Conservation (phyloP, 306 rosid genomes). For the Chamaecrista fasciculata region DNA sequence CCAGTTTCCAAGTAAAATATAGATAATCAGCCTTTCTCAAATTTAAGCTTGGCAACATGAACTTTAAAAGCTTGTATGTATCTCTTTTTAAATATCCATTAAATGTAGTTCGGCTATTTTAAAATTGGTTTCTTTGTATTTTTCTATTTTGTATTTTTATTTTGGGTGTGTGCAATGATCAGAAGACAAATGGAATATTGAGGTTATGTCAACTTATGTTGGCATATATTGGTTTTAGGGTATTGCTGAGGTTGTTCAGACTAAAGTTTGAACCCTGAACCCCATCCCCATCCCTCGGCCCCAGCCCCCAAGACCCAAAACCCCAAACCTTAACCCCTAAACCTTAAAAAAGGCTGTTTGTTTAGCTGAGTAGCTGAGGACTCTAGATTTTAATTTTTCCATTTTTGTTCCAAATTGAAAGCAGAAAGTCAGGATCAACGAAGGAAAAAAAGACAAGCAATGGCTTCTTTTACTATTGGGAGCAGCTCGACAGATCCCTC, state of each 20-base stretch:
- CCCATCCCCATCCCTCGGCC: too few species aligned
- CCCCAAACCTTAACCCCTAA: too few species aligned
- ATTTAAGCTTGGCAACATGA: too few species aligned
- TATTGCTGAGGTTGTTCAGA: slow-evolving; percentile 27
- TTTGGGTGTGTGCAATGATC: not conserved
- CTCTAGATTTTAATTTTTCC: too few species aligned
- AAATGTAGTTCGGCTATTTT: slow-evolving; percentile 14
- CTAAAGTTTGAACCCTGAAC: too few species aligned
- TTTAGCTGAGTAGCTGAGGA: too few species aligned
- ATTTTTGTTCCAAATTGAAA: not conserved
- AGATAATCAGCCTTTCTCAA: not conserved
- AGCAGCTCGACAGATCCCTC: slow-evolving; percentile 39
- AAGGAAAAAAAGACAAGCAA: not conserved
- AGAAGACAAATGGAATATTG: not conserved
- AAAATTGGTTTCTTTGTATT: not conserved
- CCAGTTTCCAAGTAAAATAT: not conserved
- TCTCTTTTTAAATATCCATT: not conserved
- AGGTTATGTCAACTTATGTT: not conserved
- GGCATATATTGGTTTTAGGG: slow-evolving; percentile 38
- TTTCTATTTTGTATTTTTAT: too few species aligned
- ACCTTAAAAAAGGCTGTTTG: too few species aligned
- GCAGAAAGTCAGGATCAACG: not conserved
- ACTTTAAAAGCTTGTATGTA: not conserved
- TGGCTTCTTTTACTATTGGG: not conserved
- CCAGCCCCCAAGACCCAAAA: too few species aligned